Percentiles rank a stretch among this genome's conserved stretches.
phyloP scores from a whole-genome alignment of 345 rosid genomes.

The Syzygium jambos region DNA sequence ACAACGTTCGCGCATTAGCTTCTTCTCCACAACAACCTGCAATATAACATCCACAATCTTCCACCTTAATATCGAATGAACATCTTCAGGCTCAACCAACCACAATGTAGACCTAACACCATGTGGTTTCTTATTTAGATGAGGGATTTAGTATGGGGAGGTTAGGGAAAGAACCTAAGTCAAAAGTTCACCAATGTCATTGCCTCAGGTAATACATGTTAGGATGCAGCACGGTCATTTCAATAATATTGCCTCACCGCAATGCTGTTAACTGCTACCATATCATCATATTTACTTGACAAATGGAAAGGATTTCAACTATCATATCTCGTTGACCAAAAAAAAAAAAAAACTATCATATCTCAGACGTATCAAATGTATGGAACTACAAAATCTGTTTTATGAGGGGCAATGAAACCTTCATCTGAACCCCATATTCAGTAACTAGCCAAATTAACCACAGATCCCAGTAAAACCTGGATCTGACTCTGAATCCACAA shows the following conservation, averaged over 20 bases:
- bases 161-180: not conserved
- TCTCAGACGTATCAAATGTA: not conserved
- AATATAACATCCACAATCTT: not conserved
- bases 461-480: not conserved
- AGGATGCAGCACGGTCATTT: not conserved
- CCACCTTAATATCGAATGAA: not conserved
- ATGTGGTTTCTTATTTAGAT: not conserved
- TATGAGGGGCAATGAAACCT: not conserved
- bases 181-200: not conserved
- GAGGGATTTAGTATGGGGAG: not conserved
- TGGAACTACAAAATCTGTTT: not conserved
- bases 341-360: not conserved
- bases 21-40: conserved; percentile 94
- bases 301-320: not conserved
- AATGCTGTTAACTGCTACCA: not conserved
- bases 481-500: not conserved
- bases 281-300: not conserved
- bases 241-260: not conserved
- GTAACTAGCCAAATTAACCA: not conserved
- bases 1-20: conserved; percentile 64
- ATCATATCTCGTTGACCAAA: not conserved
- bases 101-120: not conserved
- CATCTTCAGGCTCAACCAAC: not conserved
- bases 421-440: not conserved
- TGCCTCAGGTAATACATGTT: not conserved